Evolutionary conservation across 345 rosid species (phyloP).

Genomic region (Populus ilicifolia): DNA sequence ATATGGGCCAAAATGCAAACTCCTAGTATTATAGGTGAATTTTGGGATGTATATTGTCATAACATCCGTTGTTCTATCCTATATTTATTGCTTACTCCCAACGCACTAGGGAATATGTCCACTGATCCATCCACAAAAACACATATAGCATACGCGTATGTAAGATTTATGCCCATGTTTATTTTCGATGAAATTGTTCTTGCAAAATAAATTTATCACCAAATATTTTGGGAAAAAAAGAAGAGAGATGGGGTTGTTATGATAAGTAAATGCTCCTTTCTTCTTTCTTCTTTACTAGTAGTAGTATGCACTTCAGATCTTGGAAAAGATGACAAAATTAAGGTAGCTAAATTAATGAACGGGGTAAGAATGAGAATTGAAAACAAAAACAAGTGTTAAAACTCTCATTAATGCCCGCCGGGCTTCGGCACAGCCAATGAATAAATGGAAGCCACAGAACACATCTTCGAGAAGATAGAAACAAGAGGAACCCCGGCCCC

Average conservation of each 20-base stretch:
- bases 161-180: not conserved
- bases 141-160: no score
- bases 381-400: conserved; percentile 23
- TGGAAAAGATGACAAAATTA: not conserved
- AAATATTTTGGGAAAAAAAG: not conserved
- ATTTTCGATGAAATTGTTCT: not conserved
- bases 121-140: not conserved
- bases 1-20: not conserved
- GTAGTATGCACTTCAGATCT: not conserved
- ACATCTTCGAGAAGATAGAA: not conserved
- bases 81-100: conserved; percentile 14
- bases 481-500: not conserved
- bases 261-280: conserved; percentile 23
- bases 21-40: not conserved
- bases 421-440: not conserved
- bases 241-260: conserved; percentile 20
- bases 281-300: not conserved
- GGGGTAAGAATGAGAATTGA: not conserved
- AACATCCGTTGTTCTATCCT: not conserved
- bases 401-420: not conserved
- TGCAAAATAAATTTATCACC: not conserved
- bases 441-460: not conserved
- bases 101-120: conserved; percentile 10
- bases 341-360: not conserved
- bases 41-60: not conserved